Evolutionary conservation across 2,329 filamentous ascomycete species (phyloP).

Genomic region (Colletotrichum camelliae): DNA sequence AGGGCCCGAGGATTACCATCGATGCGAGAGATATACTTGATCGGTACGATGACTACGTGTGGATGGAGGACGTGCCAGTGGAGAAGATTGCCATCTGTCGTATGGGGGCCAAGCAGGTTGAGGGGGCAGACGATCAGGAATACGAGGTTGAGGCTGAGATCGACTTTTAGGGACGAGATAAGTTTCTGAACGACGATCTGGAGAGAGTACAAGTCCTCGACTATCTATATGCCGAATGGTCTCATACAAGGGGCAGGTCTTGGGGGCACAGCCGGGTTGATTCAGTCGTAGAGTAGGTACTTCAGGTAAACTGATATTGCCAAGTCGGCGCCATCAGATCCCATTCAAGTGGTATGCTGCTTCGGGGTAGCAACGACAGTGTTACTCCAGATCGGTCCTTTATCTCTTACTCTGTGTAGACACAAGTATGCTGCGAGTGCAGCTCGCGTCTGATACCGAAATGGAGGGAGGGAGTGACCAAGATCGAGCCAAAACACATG

Average conservation of each 20-base stretch:
- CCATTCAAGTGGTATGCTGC: neutral
- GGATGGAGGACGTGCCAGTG: conserved; percentile 73
- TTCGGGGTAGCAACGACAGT: neutral
- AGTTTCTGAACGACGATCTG: neutral
- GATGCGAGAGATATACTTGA: conserved; percentile 63
- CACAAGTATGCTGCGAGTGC: neutral
- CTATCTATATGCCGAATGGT: neutral
- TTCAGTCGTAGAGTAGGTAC: neutral
- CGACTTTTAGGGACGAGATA: conserved; percentile 32
- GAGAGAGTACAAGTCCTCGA: neutral
- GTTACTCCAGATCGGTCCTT: neutral
- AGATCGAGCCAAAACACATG: neutral
- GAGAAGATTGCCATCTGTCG: conserved; percentile 79
- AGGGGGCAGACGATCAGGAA: conserved; percentile 57
- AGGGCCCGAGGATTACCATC: conserved; percentile 48
- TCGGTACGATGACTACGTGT: conserved; percentile 68
- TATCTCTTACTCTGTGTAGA: neutral
- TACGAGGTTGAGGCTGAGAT: conserved; percentile 62
- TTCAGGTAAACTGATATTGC: neutral
- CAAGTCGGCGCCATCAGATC: neutral
- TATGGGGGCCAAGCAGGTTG: conserved; percentile 80
- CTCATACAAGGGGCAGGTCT: neutral
- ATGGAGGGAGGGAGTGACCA: neutral
- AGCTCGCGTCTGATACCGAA: neutral
- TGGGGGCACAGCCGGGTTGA: neutral